Base-by-base conservation (phyloP, 2,329 filamentous ascomycete genomes). In the Zasmidium angulare region DNA sequence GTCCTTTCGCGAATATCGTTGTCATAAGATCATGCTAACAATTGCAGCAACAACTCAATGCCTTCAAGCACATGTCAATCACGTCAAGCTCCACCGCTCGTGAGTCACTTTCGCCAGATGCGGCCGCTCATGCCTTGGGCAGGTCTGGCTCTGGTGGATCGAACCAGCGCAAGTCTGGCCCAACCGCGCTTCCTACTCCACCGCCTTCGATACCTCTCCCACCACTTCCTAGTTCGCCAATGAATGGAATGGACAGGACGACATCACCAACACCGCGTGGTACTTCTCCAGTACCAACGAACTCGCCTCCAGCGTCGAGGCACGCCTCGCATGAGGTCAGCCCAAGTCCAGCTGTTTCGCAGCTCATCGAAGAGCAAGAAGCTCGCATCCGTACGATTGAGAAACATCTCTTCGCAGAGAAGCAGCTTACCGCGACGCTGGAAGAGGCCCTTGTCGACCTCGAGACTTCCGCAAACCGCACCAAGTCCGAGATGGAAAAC, bases 161-260 rank as follows among this genome's bases (percentile, higher is more conserved):
- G 14, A 89, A 89, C 65, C 83, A 95, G 47, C 90, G 91, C 72
- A 97, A 96, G 82, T 95, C 89, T 69, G 95, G 91, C 0, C 88
- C 93, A 50, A 84, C 86, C 12, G 95, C 92, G 2, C 80, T 98
- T 11, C 95, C 95, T 1, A 98, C 95, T 1, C 95, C 95, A 24
- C 95, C 95, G 3, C 95, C 95, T 0, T 92, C 91, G 0, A 96
- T 98, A 68, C 95, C 95, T n/a, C 85, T 99, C 31, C 95, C 95
- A 1, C 95, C 95, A 43, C 82, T 99, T 19, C 95, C 95, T 2
- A 83, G 79, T 61, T 82, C 82, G 56, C 80, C 82, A 12, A 61
- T 67, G 40, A 61, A 63, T 56, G 76, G 74, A 40, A 75, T 72
- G 58, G 71, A 73, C 65, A 57, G 70, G 63, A 69, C 86, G 73